A percentile compares a stretch with the other conserved stretches of the same genome.
Conservation (phyloP, 2,329 filamentous ascomycete genomes). For the Cercospora sesami region DNA sequence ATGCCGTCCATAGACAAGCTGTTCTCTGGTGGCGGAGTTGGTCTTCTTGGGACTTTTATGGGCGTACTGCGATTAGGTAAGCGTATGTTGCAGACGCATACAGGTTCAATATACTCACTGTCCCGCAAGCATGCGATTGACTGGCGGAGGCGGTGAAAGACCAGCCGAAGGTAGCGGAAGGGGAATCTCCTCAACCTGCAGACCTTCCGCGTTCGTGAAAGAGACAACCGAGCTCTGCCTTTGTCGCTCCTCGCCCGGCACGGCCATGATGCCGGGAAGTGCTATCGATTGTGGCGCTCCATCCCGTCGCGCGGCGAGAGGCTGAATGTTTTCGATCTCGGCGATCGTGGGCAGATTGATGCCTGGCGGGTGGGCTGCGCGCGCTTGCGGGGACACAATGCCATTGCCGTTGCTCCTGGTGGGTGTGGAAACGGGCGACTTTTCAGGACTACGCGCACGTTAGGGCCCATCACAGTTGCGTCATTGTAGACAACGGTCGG, state of each 20-base stretch:
- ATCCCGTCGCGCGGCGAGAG: conserved; percentile 30
- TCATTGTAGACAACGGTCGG: conserved; percentile 11
- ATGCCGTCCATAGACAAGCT: conserved; percentile 33
- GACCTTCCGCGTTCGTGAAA: conserved; percentile 30
- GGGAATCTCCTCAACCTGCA: conserved; percentile 38
- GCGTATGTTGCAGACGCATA: not conserved
- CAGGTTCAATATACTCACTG: conserved; percentile 21
- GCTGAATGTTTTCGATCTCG: conserved; percentile 36
- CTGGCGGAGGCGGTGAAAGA: conserved; percentile 37
- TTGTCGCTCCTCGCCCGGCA: conserved; percentile 21
- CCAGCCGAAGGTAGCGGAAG: conserved; percentile 28
- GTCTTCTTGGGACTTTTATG: conserved; percentile 33
- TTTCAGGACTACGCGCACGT: conserved; percentile 35
- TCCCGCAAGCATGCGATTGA: conserved; percentile 36
- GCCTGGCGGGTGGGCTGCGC: conserved; percentile 9
- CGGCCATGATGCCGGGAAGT: conserved; percentile 24
- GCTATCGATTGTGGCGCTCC: conserved; percentile 32
- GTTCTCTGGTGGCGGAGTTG: conserved; percentile 33
- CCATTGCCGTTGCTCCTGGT: conserved; percentile 20
- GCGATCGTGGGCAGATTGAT: conserved; percentile 37
- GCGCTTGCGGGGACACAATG: conserved; percentile 24
- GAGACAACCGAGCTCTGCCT: conserved; percentile 28
- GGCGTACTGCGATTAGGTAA: conserved; percentile 28
- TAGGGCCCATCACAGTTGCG: not conserved
- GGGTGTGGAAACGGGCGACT: conserved; percentile 38